These are phyloP conservation scores for Wickerhamomyces alni DNA, from an alignment of 805 yeast species.

Conservation along the genomic window DNA sequence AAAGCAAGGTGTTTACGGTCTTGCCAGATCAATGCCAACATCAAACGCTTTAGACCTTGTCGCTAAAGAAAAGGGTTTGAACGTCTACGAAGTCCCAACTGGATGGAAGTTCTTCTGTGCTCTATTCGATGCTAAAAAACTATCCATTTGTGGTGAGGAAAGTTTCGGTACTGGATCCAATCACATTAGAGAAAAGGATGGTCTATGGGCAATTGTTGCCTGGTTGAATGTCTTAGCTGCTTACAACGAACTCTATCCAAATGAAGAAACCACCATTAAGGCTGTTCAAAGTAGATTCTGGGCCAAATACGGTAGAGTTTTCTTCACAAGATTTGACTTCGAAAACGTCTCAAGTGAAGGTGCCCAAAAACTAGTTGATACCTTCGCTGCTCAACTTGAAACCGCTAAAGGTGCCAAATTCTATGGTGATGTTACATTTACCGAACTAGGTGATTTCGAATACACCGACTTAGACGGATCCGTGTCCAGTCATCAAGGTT, in stretches of 20 bases:
- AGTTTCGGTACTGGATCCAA: conserved; percentile 97
- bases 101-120: conserved; percentile 99
- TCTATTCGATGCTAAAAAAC: conserved; percentile 84
- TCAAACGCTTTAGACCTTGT: conserved; percentile 91
- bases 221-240: conserved; percentile 95
- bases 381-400: conserved; percentile 36
- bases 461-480: conserved; percentile 95
- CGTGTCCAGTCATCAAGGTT: conserved; percentile 82
- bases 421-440: conserved; percentile 44
- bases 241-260: conserved; percentile 56
- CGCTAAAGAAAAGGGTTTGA: conserved; percentile 67
- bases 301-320: conserved; percentile 92
- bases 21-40: conserved; percentile 98
- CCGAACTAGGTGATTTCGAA: conserved; percentile 80
- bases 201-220: conserved; percentile 95
- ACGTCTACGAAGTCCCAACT: conserved; percentile 92
- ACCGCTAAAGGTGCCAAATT: conserved; percentile 45
- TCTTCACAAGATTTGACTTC: conserved; percentile 91
- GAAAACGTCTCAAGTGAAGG: conserved; percentile 76
- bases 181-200: conserved; percentile 96
- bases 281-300: conserved; percentile 83
- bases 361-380: conserved; percentile 61
- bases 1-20: conserved; percentile 79
- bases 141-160: conserved; percentile 97
- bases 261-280: conserved; percentile 57